Evolutionary conservation across 441 rosid species (phyloP), one percentile per base, ranked within the genome.

Genomic region (Gossypium aridum): DNA sequence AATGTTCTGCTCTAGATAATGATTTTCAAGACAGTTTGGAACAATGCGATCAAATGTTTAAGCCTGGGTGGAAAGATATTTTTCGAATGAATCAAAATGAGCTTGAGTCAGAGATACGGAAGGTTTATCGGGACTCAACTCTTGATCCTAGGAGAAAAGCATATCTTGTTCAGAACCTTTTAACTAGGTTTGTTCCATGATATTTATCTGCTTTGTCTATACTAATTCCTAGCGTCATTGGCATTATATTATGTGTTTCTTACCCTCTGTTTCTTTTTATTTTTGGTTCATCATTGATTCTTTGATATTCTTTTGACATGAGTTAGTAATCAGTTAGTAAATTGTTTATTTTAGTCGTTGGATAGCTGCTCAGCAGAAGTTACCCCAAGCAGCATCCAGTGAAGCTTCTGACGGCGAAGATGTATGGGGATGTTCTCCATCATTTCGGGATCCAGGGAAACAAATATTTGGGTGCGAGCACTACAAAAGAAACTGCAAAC

Each of bases 101-200:
- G 73, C 92, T 90, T 43, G 95, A 90, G 80, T 85, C 95, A 69
- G 95, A 87, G 80, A 90, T 90, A 76, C 83, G 92, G 82, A 88
- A 88, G 80, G 95, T 90, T 83, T 88, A 86, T 77, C 82, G 86
- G 72, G 95, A 90, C 80, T 76, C 91, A 70, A 83, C 92, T 56
- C 91, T 90, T 83, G 95, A 90, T 82, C 95, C 91, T 25, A 86
- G 95, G 82, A 87, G 95, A 82, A 88, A 90, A 83, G 90, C 87
- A 20, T 90, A 90, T 79, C 91, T 90, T 31, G 86, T 88, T 73
- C 95, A 88, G 79, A 87, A 90, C 77, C 87, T 90, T 75, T 85
- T 90, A 83, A 90, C 95, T 76, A 90, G 95, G 95, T 88, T 74
- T 39, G 85, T 63, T 75, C 72, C 76, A 67, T 69, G 61, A 31